Conservation (phyloP, 2,329 filamentous ascomycete species). For the Pseudogymnoascus sp. region DNA sequence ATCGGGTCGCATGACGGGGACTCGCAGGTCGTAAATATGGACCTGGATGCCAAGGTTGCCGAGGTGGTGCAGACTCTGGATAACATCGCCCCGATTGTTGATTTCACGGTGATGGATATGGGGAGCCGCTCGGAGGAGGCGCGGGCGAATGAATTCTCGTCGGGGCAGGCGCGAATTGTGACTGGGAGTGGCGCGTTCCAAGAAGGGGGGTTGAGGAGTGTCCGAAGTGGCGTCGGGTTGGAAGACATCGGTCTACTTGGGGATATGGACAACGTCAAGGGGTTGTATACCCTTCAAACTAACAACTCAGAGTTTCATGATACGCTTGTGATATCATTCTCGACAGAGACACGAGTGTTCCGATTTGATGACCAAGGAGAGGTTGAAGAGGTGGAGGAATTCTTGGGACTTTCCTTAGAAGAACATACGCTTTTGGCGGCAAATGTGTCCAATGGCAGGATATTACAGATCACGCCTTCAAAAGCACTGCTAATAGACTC, state of each 20-base stretch:
- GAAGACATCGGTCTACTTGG: slow-evolving; percentile 78
- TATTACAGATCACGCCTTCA: slow-evolving; percentile 69
- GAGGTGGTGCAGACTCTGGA: slow-evolving; percentile 64
- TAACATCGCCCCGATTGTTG: slow-evolving; percentile 85
- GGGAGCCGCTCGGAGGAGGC: slow-evolving; percentile 50
- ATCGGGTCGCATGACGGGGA: slow-evolving; percentile 90
- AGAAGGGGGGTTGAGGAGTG: slow-evolving; percentile 80
- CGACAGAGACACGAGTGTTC: slow-evolving; percentile 78
- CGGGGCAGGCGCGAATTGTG: slow-evolving; percentile 86
- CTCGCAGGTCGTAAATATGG: slow-evolving; percentile 68
- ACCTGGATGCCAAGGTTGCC: slow-evolving; percentile 35
- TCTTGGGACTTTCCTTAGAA: slow-evolving; percentile 60
- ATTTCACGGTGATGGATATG: slow-evolving; percentile 95
- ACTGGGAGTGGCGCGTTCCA: slow-evolving; percentile 86
- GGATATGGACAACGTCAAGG: slow-evolving; percentile 65
- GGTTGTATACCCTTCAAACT: slow-evolving; percentile 59
- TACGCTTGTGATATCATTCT: slow-evolving; percentile 69
- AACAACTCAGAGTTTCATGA: slow-evolving; percentile 46
- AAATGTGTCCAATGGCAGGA: slow-evolving; percentile 52
- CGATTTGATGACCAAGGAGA: slow-evolving; percentile 64
- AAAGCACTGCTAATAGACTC: slow-evolving; percentile 54
- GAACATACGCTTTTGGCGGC: slow-evolving; percentile 63
- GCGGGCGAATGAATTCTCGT: slow-evolving; percentile 59
- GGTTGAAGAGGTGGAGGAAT: slow-evolving; percentile 78
- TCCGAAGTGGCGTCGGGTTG: slow-evolving; percentile 86